Evolutionary conservation across 2,329 filamentous ascomycete genomes (phyloP).

Genomic region (Eutypa lata): DNA sequence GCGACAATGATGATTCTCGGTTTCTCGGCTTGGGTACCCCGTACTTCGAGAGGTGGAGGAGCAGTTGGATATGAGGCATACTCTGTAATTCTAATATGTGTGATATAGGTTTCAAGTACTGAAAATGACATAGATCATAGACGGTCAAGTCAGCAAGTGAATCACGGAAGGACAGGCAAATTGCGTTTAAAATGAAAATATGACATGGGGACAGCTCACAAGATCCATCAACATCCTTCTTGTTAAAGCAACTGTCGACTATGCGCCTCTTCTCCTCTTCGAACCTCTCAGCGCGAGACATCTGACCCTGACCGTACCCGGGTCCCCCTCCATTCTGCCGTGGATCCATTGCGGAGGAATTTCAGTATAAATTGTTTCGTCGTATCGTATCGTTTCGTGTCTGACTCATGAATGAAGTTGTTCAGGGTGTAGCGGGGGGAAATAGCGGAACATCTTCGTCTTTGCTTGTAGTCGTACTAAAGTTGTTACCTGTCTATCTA

Average conservation of each 20-base stretch:
- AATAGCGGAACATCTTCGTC: constrained; percentile 25
- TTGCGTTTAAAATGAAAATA: neutral
- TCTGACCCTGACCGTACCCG: constrained; percentile 33
- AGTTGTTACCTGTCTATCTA: neutral
- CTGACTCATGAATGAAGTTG: constrained; percentile 26
- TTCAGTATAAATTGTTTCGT: constrained; percentile 2
- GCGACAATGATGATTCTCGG: constrained; percentile 88
- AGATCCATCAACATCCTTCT: constrained; percentile 82
- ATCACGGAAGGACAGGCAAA: constrained; percentile 9
- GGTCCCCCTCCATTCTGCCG: constrained; percentile 30
- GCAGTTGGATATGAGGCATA: constrained; percentile 78
- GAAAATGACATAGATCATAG: constrained; percentile 10
- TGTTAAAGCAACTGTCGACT: constrained; percentile 89
- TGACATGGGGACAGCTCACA: constrained; percentile 48
- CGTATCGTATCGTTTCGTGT: constrained; percentile 1
- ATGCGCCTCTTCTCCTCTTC: constrained; percentile 97
- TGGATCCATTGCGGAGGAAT: constrained; percentile 22
- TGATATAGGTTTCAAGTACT: constrained; percentile 95
- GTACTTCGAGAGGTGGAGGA: constrained; percentile 78
- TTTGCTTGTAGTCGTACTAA: neutral
- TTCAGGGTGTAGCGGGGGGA: constrained; percentile 16
- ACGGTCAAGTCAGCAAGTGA: constrained; percentile 8
- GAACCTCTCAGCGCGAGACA: constrained; percentile 71
- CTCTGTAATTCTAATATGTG: constrained; percentile 88
- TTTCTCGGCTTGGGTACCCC: constrained; percentile 73